These are phyloP conservation scores for Vanrija sp. DNA, from an alignment of 1,284 basidiomycete species.

Conservation along the genomic window DNA sequence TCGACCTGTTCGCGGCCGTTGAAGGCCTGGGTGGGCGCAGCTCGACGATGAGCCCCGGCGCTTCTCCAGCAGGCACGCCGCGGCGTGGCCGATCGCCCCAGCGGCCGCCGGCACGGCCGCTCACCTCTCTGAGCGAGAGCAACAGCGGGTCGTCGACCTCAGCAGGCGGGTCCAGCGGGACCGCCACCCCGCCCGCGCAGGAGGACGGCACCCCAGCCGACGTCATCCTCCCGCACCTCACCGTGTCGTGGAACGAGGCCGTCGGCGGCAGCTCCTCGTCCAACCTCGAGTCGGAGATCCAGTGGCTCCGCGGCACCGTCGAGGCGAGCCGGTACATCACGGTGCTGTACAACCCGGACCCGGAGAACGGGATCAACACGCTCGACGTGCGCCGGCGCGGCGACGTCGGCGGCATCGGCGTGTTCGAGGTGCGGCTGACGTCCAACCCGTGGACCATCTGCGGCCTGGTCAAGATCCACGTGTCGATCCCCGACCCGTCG, in stretches of 20 bases:
- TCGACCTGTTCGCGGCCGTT: conserved; percentile 22
- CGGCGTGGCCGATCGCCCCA: conserved; percentile 1
- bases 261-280: background rate
- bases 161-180: background rate
- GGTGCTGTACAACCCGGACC: conserved; percentile 30
- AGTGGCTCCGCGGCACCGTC: conserved; percentile 25
- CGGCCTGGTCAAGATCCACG: conserved; percentile 23
- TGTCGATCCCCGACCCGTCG: conserved; percentile 19
- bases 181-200: background rate
- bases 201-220: background rate
- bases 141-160: background rate
- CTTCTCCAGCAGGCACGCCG: background rate
- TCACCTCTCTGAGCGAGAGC: background rate
- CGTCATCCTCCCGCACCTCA: conserved; percentile 11
- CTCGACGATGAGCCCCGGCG: background rate
- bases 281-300: conserved; percentile 4
- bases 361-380: conserved; percentile 16
- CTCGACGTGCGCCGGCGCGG: conserved; percentile 23
- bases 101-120: background rate
- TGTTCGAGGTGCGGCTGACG: conserved; percentile 24
- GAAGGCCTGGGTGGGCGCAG: conserved; percentile 16
- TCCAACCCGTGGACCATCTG: conserved; percentile 39
- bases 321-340: conserved; percentile 17
- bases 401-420: conserved; percentile 22
- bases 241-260: conserved; percentile 7